Evolutionary conservation across 2,329 filamentous ascomycete genomes (phyloP), one percentile per base, ranked within the genome.

Genomic region (Cladosporium halotolerans): DNA sequence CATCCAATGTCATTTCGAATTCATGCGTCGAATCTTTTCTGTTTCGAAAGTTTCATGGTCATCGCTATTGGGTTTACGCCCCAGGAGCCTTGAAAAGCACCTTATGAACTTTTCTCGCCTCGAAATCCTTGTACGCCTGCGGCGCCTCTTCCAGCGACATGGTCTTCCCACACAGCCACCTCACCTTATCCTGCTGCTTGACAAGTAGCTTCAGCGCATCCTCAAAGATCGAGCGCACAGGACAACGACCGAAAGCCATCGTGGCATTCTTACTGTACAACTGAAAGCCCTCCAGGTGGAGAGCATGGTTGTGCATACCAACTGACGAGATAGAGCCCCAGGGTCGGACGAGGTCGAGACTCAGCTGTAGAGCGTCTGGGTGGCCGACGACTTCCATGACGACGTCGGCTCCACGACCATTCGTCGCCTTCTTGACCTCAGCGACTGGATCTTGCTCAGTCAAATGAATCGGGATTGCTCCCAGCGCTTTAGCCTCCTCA

Each of bases 381-480:
- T 77, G 65, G 5, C 76, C 76, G 3, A 78, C 75, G 3, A 74
- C 72, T 58, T 78, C 75, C 45, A 96, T 83, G 2, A 93, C 83
- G n/a, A 88, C 83, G 71, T 96, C 91, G 9, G 90, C 90, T 7
- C 91, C 91, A 38, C 91, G 78, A 4, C 89, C 89, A 11, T 86
- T 77, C 0, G 89, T 93, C 45, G 85, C 79, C 61, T 88, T 85
- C 65, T 83, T 83, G 50, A 96, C 83, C 52, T 85, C 80, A 60
- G 79, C 76, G 67, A 95, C 60, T 1, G 63, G 63, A 36, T 67
- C 45, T 38, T 51, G 48, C 46, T 66, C 63, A 33, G 62, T 59
- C 16, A 92, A 92, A 67, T 95, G 91, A 70, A 90, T 83, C 0
- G 89, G 84, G 69, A 92, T 89, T 2, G 89, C 91, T 2, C 90